A percentile compares a stretch with the other conserved stretches of the same genome.
phyloP scores from a whole-genome alignment of 2,329 filamentous ascomycete species.

The Incumbomyces lentus region DNA sequence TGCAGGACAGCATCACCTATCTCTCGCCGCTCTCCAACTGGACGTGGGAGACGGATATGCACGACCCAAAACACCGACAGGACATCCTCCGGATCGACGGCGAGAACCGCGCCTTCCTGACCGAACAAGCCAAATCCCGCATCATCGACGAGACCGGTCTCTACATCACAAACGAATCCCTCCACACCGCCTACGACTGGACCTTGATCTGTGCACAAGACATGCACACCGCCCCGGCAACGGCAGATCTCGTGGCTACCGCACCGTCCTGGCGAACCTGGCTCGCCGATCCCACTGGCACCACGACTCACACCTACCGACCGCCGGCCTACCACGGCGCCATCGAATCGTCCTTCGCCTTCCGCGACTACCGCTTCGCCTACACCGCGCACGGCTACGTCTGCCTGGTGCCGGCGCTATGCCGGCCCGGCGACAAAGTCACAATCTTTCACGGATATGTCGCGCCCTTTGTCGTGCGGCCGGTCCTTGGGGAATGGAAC shows the following conservation, averaged over 20 bases:
- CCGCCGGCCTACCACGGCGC: not conserved
- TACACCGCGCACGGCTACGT: not conserved
- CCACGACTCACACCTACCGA: not conserved
- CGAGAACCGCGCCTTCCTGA: not conserved
- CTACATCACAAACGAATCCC: not conserved
- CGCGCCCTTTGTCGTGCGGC: no score
- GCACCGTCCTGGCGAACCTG: no score
- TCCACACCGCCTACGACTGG: not conserved
- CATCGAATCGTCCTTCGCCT: not conserved
- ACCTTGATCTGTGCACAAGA: not conserved
- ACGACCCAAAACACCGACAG: not conserved
- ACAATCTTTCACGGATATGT: no score
- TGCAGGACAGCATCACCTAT: constrained; percentile 2
- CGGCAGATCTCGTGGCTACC: not conserved
- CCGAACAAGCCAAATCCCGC: not conserved
- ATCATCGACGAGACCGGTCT: not conserved
- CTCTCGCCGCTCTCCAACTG: not conserved
- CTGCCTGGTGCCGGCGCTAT: not conserved
- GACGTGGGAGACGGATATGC: not conserved
- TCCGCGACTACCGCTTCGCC: not conserved
- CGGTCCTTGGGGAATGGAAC: not conserved
- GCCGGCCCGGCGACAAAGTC: no score
- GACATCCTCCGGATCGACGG: not conserved
- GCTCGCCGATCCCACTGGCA: no score
- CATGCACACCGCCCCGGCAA: not conserved